These are phyloP conservation scores for Goffeauzyma gilvescens DNA, from an alignment of 768 basidiomycete genomes.

Conservation along the genomic window DNA sequence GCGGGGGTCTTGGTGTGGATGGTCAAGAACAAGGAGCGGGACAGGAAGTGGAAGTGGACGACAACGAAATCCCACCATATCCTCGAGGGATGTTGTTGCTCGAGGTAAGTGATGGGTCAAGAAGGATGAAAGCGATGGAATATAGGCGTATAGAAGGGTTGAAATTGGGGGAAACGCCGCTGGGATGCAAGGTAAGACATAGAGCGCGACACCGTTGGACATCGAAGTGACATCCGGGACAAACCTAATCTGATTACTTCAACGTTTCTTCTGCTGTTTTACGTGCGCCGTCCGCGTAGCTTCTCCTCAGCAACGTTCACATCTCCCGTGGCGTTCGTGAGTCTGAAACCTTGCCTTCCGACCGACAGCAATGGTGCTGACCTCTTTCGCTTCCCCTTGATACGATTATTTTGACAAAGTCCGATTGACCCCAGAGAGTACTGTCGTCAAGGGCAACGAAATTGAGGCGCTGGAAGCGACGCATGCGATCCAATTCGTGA, in stretches of 20 bases:
- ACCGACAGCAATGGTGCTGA: background rate
- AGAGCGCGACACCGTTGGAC: background rate
- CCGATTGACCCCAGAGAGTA: slow-evolving; percentile 53
- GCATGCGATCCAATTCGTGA: slow-evolving; percentile 45
- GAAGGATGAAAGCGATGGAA: slow-evolving; percentile 55
- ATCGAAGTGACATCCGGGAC: background rate
- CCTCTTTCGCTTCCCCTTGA: background rate
- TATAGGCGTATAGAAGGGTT: slow-evolving; percentile 48
- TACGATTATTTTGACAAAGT: no score
- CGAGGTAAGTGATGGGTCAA: slow-evolving; percentile 58
- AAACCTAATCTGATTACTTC: background rate
- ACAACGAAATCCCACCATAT: slow-evolving; percentile 50
- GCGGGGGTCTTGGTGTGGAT: slow-evolving; percentile 7
- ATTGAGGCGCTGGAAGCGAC: slow-evolving; percentile 47
- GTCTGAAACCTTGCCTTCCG: background rate
- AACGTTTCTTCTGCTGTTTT: background rate
- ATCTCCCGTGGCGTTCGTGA: slow-evolving; percentile 44
- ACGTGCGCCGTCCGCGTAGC: slow-evolving; percentile 37
- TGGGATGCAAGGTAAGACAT: slow-evolving; percentile 61
- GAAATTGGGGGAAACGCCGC: slow-evolving; percentile 51
- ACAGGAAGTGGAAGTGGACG: slow-evolving; percentile 37
- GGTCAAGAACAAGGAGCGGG: slow-evolving; percentile 26
- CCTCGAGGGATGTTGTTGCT: slow-evolving; percentile 60
- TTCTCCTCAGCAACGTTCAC: slow-evolving; percentile 49
- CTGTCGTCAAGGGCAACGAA: slow-evolving; percentile 35